Evolutionary conservation across 2,329 filamentous ascomycete genomes (phyloP).

Genomic region (Triangularia setosa): DNA sequence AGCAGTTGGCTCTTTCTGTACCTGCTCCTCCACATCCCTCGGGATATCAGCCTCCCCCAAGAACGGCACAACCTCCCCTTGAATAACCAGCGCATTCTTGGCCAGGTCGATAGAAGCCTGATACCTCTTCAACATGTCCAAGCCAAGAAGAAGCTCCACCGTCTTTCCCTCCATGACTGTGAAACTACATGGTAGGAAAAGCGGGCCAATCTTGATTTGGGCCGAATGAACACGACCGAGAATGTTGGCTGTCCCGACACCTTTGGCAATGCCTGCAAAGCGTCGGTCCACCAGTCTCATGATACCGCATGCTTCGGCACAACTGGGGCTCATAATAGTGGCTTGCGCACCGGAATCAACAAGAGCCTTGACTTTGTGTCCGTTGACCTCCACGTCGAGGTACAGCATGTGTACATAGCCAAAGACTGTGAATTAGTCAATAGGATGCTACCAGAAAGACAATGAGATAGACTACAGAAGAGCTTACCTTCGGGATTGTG

Average conservation of each 20-base stretch:
- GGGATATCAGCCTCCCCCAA: conserved; percentile 91
- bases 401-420: conserved; percentile 95
- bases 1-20: conserved; percentile 76
- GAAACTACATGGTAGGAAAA: conserved; percentile 89
- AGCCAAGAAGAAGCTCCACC: conserved; percentile 84
- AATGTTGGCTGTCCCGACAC: conserved; percentile 91
- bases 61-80: conserved; percentile 83
- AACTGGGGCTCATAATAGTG: conserved; percentile 96
- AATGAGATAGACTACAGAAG: not conserved
- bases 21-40: conserved; percentile 69
- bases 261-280: conserved; percentile 86
- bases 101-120: conserved; percentile 88
- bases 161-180: conserved; percentile 99
- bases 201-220: conserved; percentile 85
- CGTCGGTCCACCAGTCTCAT: conserved; percentile 92
- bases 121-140: conserved; percentile 96
- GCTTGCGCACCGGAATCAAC: conserved; percentile 97
- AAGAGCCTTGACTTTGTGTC: conserved; percentile 86
- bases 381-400: conserved; percentile 92
- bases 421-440: conserved; percentile 62
- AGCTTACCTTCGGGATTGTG: conserved; percentile 85
- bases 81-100: conserved; percentile 81
- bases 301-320: conserved; percentile 88
- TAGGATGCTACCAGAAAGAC: not conserved
- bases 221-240: conserved; percentile 93